Percentiles rank a stretch among this genome's conserved stretches.
phyloP scores from a whole-genome alignment of 2,329 filamentous ascomycete genomes.

The Scolecobasidium constrictum region DNA sequence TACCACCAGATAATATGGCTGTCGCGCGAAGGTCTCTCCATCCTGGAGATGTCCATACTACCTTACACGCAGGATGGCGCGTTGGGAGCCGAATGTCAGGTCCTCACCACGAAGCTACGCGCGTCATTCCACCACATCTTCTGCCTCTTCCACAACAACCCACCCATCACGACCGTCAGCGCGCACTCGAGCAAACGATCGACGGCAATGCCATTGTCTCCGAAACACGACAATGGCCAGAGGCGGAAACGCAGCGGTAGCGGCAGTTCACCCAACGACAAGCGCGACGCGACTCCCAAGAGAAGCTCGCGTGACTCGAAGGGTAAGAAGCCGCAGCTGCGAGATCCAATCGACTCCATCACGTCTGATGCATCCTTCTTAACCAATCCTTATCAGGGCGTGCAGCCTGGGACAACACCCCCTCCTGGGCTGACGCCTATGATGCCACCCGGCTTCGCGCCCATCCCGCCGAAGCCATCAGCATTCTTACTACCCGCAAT shows the following conservation, averaged over 20 bases:
- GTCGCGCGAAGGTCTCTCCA: constrained; percentile 76
- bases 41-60: constrained; percentile 76
- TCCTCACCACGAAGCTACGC: constrained; percentile 81
- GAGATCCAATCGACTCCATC: constrained; percentile 37
- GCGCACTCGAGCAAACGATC: not conserved
- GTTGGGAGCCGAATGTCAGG: constrained; percentile 69
- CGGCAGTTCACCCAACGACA: not conserved
- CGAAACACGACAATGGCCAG: constrained; percentile 2
- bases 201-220: constrained; percentile 2
- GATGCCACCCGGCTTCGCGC: constrained; percentile 10
- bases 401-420: constrained; percentile 28
- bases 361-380: constrained; percentile 39
- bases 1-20: constrained; percentile 94
- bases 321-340: constrained; percentile 26
- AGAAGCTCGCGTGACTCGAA: constrained; percentile 4
- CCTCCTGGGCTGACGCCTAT: constrained; percentile 16
- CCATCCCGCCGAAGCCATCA: constrained; percentile 34
- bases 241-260: constrained; percentile 2
- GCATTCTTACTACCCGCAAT: constrained; percentile 70
- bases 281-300: constrained; percentile 4
- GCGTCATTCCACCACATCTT: constrained; percentile 96
- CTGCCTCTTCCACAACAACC: constrained; percentile 89
- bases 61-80: constrained; percentile 60
- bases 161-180: constrained; percentile 44
- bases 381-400: constrained; percentile 36